Evolutionary conservation across 2,329 filamentous ascomycete species (phyloP), one percentile per base, ranked within the genome.

Genomic region (Xylariaceae sp.): DNA sequence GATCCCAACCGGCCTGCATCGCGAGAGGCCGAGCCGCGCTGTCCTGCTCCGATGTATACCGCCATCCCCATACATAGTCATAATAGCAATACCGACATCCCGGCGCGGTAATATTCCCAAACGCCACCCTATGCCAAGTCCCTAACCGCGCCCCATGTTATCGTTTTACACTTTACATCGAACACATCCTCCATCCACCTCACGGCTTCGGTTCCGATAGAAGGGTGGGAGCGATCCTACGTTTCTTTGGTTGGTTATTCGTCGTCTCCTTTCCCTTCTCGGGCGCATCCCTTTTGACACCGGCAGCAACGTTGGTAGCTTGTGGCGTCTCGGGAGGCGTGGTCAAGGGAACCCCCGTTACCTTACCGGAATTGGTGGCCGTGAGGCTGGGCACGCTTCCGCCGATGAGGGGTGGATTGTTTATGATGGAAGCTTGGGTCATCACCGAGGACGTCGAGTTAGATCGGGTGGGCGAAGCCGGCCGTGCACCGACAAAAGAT

Each of bases 311-410:
- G 53, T 78, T 83, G 22, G 75, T 80, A 42, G 80, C 83, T 47
- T 83, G 79, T 5, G 92, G 92, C 2, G 92, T 97, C 69, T 95
- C 88, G 0, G 92, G 94, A 2, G 94, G 92, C 7, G 92, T 96
- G 36, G 88, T 89, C 64, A 95, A 83, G 0, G 91, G 88, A 41
- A 95, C 74, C 0, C 80, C 78, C 0, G 76, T 75, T 2, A 81
- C 74, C 63, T 83, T 83, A 41, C 78, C 79, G 1, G 87, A 88
- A 59, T 86, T 87, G 9, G 87, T 76, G 5, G 89, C 89, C 12
- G 88, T 84, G 22, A 95, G 83, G 49, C 85, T 80, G 0, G 91
- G 90, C 15, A 96, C 80, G 50, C 79, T 88, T 13, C 89, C 87
- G 30, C 89, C 80, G 8, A 89, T 87, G 1, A 94, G 83, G 1